Conservation (phyloP, 495 filamentous ascomycete genomes). For the Xylaria scruposa region DNA sequence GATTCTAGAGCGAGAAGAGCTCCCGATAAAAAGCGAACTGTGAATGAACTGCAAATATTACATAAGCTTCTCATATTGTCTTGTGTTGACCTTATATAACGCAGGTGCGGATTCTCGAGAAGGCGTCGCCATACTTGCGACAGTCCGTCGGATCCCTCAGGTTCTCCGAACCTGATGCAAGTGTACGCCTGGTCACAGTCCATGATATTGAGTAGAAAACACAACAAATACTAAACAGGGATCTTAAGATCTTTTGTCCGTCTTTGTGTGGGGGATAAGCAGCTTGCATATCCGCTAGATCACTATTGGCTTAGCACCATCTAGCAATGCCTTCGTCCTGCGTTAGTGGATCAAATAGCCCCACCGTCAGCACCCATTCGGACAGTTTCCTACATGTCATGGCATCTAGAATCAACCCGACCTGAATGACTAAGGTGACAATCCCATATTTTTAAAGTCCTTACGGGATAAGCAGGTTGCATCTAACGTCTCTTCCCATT, state of each 20-base stretch:
- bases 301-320: conserved; percentile 4
- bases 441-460: neutral
- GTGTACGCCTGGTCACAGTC: neutral
- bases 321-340: neutral
- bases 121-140: neutral
- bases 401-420: neutral
- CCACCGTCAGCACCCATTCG: neutral
- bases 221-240: neutral
- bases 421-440: neutral
- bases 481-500: neutral
- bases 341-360: neutral
- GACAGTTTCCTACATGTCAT: conserved; percentile 10
- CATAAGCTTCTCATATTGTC: neutral
- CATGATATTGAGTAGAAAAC: neutral
- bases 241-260: neutral
- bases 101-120: neutral
- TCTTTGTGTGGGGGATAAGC: conserved; percentile 35
- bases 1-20: neutral
- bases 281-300: conserved; percentile 32
- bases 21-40: too few species aligned
- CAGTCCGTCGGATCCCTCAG: neutral
- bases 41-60: neutral
- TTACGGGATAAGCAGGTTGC: conserved; percentile 12
- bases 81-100: neutral
- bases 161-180: neutral